A percentile compares a stretch with the other conserved stretches of the same genome.
These are phyloP conservation scores for Omphalea diandra DNA, from an alignment of 441 rosid genomes.

Conservation along the genomic window DNA sequence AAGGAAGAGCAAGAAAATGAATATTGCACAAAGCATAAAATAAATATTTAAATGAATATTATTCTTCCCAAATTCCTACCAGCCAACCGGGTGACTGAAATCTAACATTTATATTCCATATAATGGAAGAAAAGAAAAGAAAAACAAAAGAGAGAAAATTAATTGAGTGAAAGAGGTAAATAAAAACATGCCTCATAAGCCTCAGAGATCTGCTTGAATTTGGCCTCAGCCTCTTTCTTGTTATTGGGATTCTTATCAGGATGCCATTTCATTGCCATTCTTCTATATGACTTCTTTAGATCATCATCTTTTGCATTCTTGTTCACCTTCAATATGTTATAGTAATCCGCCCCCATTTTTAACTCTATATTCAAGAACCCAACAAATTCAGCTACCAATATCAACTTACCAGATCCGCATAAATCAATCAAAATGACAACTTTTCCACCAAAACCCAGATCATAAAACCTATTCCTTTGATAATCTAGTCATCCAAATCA, in stretches of 20 bases:
- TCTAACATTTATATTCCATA: neutral
- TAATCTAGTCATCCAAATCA: neutral
- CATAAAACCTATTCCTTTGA: constrained; percentile 12
- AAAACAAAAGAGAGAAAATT: neutral
- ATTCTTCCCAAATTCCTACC: neutral
- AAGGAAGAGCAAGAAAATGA: neutral
- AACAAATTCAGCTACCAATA: neutral
- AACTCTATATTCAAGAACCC: constrained; percentile 8
- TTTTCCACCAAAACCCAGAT: constrained; percentile 18
- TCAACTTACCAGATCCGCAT: constrained; percentile 11
- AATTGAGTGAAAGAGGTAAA: neutral
- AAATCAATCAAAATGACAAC: neutral
- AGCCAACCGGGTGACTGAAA: neutral
- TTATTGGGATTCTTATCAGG: constrained; percentile 87
- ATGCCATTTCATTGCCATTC: constrained; percentile 92
- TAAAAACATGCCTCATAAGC: constrained; percentile 68
- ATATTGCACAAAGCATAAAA: neutral
- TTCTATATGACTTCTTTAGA: constrained; percentile 80
- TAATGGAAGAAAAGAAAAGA: neutral
- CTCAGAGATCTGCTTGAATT: constrained; percentile 92
- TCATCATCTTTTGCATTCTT: constrained; percentile 81
- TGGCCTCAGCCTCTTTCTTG: constrained; percentile 90
- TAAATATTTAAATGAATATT: too few relatives aligned
- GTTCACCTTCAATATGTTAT: constrained; percentile 65
- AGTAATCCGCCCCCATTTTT: constrained; percentile 88